Evolutionary conservation across 768 basidiomycete genomes (phyloP).

Genomic region (Butyriboletus loyo): DNA sequence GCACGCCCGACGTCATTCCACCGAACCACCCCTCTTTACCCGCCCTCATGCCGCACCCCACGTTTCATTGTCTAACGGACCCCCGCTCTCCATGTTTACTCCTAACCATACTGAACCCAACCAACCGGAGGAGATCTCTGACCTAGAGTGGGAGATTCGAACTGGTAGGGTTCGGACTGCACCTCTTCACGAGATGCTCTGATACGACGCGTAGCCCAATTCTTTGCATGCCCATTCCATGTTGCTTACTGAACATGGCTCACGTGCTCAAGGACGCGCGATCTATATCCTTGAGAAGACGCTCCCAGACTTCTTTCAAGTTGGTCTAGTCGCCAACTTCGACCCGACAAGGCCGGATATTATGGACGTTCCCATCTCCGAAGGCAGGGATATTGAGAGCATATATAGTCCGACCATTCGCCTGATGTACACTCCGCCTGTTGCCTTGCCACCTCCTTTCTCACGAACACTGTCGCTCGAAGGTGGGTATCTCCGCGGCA

Average conservation of each 20-base stretch:
- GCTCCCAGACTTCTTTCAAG: slow-evolving; percentile 66
- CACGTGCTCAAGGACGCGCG: slow-evolving; percentile 53
- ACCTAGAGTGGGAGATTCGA: slow-evolving; percentile 76
- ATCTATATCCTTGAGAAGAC: slow-evolving; percentile 67
- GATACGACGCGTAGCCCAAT: slow-evolving; percentile 26
- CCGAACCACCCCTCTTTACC: slow-evolving; percentile 16
- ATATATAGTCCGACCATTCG: slow-evolving; percentile 63
- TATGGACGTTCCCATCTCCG: slow-evolving; percentile 22
- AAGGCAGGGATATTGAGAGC: slow-evolving; percentile 37
- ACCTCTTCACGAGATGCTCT: slow-evolving; percentile 20
- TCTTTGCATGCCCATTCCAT: not conserved
- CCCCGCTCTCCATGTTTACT: slow-evolving; percentile 23
- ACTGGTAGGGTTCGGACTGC: slow-evolving; percentile 47
- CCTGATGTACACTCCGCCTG: slow-evolving; percentile 68
- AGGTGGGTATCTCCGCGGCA: slow-evolving; percentile 42
- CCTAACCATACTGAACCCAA: slow-evolving; percentile 14
- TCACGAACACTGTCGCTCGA: slow-evolving; percentile 68
- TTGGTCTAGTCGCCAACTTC: slow-evolving; percentile 58
- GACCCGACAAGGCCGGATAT: slow-evolving; percentile 42
- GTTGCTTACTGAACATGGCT: not conserved
- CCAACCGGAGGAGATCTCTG: slow-evolving; percentile 41
- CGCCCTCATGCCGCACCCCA: slow-evolving; percentile 1
- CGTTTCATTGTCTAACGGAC: slow-evolving; percentile 1
- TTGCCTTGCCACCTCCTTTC: slow-evolving; percentile 62
- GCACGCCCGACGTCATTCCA: slow-evolving; percentile 4